Percentiles rank a stretch among this genome's conserved stretches.
Evolutionary conservation across 1,139 yeast species (phyloP).

Genomic region (Blastobotrys malaysiensis): DNA sequence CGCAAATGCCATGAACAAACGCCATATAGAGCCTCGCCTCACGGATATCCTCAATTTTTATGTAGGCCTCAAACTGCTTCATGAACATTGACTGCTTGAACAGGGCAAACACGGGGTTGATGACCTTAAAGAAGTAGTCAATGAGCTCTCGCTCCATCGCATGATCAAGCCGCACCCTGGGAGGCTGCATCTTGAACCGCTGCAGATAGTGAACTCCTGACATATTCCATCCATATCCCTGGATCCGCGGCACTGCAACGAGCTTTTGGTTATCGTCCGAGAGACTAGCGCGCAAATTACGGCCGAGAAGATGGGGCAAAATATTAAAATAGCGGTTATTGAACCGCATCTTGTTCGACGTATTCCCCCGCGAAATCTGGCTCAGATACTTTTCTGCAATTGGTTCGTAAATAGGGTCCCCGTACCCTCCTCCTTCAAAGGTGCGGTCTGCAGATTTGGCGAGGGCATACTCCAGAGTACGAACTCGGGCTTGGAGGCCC

Average conservation of each 20-base stretch:
- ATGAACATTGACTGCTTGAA: conserved; percentile 51
- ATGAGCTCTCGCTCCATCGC: conserved; percentile 28
- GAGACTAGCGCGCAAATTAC: conserved; percentile 37
- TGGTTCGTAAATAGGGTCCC: neutral
- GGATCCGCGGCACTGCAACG: conserved; percentile 49
- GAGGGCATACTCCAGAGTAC: neutral
- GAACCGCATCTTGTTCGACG: conserved; percentile 38
- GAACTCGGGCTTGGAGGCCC: neutral
- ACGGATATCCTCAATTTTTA: conserved; percentile 22
- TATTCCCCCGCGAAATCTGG: neutral
- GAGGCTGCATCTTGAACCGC: conserved; percentile 36
- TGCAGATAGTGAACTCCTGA: conserved; percentile 49
- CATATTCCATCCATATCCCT: conserved; percentile 62
- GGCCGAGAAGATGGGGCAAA: conserved; percentile 45
- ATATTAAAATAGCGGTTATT: conserved; percentile 47
- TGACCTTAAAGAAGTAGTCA: conserved; percentile 43
- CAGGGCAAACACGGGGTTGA: conserved; percentile 51
- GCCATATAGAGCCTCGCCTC: conserved; percentile 46
- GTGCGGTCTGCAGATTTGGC: neutral
- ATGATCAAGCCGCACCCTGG: conserved; percentile 11
- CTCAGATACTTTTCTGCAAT: neutral
- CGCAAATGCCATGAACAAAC: conserved; percentile 45
- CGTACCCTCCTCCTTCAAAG: neutral
- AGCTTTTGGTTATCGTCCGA: conserved; percentile 37
- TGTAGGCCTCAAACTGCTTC: conserved; percentile 45